phyloP scores from a whole-genome alignment of 1,284 basidiomycete species.

The Ustilago hordei region DNA sequence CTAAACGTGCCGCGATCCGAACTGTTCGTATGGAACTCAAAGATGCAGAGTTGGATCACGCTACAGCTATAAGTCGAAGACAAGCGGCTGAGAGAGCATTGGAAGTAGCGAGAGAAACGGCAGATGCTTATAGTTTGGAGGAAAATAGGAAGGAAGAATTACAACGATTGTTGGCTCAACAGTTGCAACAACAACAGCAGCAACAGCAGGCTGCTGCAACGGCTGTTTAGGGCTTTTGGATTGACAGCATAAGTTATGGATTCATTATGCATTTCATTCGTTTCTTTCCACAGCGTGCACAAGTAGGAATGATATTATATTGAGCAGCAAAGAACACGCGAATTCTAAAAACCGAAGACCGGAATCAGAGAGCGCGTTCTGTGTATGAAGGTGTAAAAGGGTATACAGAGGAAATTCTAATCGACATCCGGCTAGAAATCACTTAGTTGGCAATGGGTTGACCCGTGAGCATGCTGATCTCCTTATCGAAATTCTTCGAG shows the following conservation, averaged over 20 bases:
- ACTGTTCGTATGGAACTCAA: background rate
- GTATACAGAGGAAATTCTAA: constrained; percentile 8
- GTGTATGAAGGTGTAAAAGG: constrained; percentile 4
- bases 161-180: constrained; percentile 14
- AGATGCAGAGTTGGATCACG: constrained; percentile 25
- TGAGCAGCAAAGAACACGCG: background rate
- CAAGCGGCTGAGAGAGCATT: constrained; percentile 20
- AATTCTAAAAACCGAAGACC: background rate
- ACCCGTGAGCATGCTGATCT: constrained; percentile 20
- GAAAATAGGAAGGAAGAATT: constrained; percentile 48
- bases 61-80: background rate
- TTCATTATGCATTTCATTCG: background rate
- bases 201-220: background rate
- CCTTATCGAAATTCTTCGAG: constrained; percentile 45
- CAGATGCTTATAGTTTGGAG: constrained; percentile 44
- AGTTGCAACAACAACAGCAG: constrained; percentile 15
- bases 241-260: background rate
- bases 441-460: background rate
- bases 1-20: constrained; percentile 8
- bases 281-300: background rate
- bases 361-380: background rate
- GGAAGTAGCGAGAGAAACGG: constrained; percentile 35
- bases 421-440: background rate
- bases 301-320: constrained; percentile 1
- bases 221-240: background rate